These are phyloP conservation scores for Falciphora oryzae DNA, from an alignment of 2,329 filamentous ascomycete species.

Conservation along the genomic window DNA sequence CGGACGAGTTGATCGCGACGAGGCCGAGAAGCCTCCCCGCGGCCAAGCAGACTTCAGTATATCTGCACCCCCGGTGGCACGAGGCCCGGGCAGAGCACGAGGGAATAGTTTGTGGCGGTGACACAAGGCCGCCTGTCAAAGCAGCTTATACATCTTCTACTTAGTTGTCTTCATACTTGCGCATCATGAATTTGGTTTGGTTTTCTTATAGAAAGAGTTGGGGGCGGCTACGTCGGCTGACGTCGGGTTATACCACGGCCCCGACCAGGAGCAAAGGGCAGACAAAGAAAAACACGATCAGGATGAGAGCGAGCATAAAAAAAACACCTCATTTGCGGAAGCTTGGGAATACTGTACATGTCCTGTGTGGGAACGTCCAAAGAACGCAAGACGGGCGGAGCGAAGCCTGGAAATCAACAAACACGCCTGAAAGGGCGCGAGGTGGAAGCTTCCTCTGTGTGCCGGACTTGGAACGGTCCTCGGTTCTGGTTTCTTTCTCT, in stretches of 20 bases:
- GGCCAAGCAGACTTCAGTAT: no score
- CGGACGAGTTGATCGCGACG: neutral
- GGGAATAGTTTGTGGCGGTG: neutral
- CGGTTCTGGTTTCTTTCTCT: neutral
- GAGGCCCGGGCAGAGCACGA: neutral
- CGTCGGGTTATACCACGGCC: constrained; percentile 1
- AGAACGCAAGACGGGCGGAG: neutral
- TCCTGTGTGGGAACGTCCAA: neutral
- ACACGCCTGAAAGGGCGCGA: neutral
- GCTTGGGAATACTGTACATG: neutral
- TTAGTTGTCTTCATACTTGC: constrained; percentile 8
- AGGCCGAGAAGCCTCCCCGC: neutral
- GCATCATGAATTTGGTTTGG: constrained; percentile 4
- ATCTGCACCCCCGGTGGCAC: neutral
- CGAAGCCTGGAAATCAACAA: neutral
- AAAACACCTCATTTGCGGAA: neutral
- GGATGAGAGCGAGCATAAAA: neutral
- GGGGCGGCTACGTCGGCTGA: neutral
- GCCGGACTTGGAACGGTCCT: neutral
- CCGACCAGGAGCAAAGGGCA: neutral
- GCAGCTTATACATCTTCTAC: constrained; percentile 4
- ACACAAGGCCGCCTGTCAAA: neutral
- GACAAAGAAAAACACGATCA: neutral
- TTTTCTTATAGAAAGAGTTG: constrained; percentile 24
- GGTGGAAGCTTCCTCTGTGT: neutral